Base-by-base conservation (phyloP, 805 yeast genomes). In the Osmozyma mogii region DNA sequence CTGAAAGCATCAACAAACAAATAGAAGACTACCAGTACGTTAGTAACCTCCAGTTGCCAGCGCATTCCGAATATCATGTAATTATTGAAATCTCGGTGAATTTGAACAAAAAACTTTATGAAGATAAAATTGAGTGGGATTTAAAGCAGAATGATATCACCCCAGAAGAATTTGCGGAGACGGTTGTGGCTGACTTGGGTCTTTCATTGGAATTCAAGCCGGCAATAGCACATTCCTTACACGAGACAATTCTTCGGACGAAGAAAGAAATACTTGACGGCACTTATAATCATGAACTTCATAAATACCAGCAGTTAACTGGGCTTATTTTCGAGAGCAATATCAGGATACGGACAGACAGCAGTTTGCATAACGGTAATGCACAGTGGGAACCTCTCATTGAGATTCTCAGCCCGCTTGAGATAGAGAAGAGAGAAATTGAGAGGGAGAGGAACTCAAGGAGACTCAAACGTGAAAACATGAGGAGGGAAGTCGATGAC, bases 91-190 rank as follows among this genome's bases (percentile, higher is more conserved):
- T 92, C 22, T 77, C 89, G 10, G 83, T 92, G 28, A 84, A 81
- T 48, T 60, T 92, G 37, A 85, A 87, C 40, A 83, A 83, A 49
- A 78, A 78, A 43, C 68, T 88, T 24, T 87, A 78, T 46, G 95
- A 87, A 43, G 98, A 92, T 55, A 81, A 82, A 51, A 80, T 92
- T 40, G 97, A 92, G 56, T 89, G 97, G 97, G 94, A 92, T 48
- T 62, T 92, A 49, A 21, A 47, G 19, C 66, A 61, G 35, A 52
- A 54, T 8, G 60, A 61, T 5, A 49, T 82, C 14, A 72, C 85
- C 1, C 96, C 98, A 0, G 95, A 87, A 50, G 59, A 59, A 30
- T 92, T 92, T 61, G 95, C 97, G 0, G 70, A 67, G 35, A 69
- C 71, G 6, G 85, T 89, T 3, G 96, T 84, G 4, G 68, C 74